These are phyloP conservation scores for Mimosa bimucronata DNA, from an alignment of 306 rosid species.

Conservation along the genomic window DNA sequence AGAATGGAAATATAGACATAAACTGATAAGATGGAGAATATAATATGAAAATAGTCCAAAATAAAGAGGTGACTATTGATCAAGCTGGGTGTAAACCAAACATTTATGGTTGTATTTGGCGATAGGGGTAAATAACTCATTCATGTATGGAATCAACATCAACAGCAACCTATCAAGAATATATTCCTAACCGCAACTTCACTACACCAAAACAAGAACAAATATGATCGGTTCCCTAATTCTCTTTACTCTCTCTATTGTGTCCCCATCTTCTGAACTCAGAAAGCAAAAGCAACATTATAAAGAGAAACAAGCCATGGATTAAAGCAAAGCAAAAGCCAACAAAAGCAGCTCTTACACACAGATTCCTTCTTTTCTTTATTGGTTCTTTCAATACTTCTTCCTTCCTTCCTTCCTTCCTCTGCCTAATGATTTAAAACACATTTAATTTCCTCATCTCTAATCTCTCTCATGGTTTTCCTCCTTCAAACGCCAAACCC, in stretches of 20 bases:
- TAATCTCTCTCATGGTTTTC: constrained; percentile 33
- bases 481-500: constrained; percentile 19
- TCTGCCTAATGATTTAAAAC: constrained; percentile 29
- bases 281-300: too few relatives aligned
- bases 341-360: constrained; percentile 42
- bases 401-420: constrained; percentile 30
- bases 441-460: constrained; percentile 20
- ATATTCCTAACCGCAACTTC: too few relatives aligned
- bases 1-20: constrained; percentile 8
- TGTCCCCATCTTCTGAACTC: too few relatives aligned
- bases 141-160: background rate
- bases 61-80: background rate
- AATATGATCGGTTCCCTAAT: too few relatives aligned
- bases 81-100: background rate
- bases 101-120: background rate
- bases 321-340: background rate
- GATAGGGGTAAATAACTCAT: background rate
- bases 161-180: constrained; percentile 62
- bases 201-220: too few relatives aligned
- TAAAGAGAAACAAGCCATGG: too few relatives aligned
- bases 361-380: constrained; percentile 32
- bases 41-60: background rate
- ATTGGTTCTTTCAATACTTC: background rate
- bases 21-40: background rate
- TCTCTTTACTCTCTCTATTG: too few relatives aligned